A percentile compares a stretch with the other conserved stretches of the same genome.
Conservation (phyloP, 2,329 filamentous ascomycete genomes). For the Purpureocillium takamizusanense region DNA sequence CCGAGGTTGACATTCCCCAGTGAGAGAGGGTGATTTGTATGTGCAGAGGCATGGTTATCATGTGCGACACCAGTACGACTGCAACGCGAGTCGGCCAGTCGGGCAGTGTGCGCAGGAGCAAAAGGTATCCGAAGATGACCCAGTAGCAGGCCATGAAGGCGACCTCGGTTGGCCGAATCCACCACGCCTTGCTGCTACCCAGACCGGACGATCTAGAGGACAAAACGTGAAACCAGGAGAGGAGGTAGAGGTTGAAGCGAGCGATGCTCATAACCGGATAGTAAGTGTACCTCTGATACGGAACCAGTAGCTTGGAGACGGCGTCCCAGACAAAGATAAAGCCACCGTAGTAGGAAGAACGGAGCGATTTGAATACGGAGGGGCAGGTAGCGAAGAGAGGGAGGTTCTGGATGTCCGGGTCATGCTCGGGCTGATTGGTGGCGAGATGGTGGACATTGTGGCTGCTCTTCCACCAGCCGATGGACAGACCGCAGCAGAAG, state of each 20-base stretch:
- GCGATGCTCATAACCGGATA: constrained; percentile 59
- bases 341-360: constrained; percentile 58
- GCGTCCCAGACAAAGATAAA: constrained; percentile 55
- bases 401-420: constrained; percentile 56
- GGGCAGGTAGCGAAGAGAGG: constrained; percentile 61
- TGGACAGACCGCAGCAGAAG: constrained; percentile 56
- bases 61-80: constrained; percentile 56
- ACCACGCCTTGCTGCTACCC: constrained; percentile 49
- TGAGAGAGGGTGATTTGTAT: constrained; percentile 65
- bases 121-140: constrained; percentile 58
- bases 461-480: constrained; percentile 62
- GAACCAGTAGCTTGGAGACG: constrained; percentile 49
- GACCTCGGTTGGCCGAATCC: constrained; percentile 60
- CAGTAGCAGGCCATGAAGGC: constrained; percentile 55
- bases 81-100: constrained; percentile 46
- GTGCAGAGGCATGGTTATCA: constrained; percentile 59
- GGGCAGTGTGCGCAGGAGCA: constrained; percentile 51
- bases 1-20: constrained; percentile 61
- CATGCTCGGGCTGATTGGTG: constrained; percentile 53
- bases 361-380: constrained; percentile 54
- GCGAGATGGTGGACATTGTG: constrained; percentile 62
- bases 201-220: constrained; percentile 45
- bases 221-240: constrained; percentile 58
- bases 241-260: constrained; percentile 63
- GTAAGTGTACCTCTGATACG: constrained; percentile 57